Evolutionary conservation across 768 basidiomycete genomes (phyloP).

Genomic region (Boletellus ananiceps): DNA sequence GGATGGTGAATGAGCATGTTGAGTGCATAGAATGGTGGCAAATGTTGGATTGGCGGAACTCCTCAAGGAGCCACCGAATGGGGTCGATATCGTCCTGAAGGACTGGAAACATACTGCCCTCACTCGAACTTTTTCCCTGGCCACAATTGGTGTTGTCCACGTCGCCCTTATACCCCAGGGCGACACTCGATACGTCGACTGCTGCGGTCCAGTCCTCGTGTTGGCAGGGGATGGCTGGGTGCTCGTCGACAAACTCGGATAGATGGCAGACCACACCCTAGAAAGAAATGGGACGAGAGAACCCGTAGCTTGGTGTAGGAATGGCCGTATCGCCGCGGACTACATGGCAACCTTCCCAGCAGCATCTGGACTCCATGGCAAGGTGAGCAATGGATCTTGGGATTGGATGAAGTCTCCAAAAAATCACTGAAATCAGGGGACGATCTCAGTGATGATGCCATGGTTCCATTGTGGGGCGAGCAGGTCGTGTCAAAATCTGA

Average conservation of each 20-base stretch:
- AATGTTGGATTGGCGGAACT: slow-evolving; percentile 10
- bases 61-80: slow-evolving; percentile 11
- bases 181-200: neutral
- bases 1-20: too few species aligned
- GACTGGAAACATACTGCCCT: neutral
- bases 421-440: neutral
- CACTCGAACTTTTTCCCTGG: neutral
- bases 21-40: too few species aligned
- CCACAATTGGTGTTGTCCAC: neutral
- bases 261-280: neutral
- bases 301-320: neutral
- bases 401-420: neutral
- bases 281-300: neutral
- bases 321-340: slow-evolving; percentile 11
- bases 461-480: slow-evolving; percentile 1
- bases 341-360: neutral
- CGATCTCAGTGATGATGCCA: neutral
- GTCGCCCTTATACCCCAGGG: neutral
- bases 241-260: neutral
- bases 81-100: neutral
- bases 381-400: neutral
- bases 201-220: neutral
- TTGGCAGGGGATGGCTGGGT: neutral
- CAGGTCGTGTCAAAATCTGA: neutral
- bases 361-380: neutral